Evolutionary conservation across 106 monocot species (phyloP), one percentile per base, ranked within the genome.

Genomic region (Cymbidium sinense): DNA sequence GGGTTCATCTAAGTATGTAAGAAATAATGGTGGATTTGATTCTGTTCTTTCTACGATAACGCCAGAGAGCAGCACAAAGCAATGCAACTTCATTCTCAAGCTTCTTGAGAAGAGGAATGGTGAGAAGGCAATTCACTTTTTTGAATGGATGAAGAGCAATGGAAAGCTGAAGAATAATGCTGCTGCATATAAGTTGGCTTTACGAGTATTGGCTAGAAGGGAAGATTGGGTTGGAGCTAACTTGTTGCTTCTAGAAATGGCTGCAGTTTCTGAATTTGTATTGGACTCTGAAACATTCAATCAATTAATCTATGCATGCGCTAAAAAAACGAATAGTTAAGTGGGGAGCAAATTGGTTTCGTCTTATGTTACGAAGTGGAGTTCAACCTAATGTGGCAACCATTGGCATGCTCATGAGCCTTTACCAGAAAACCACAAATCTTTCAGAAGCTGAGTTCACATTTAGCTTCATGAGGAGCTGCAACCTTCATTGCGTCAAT

Each of bases 331-430:
- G 85, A 13, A 70, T 86, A 61, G 84, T 73, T 50, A 58, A 52
- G 15, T 85, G 82, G 85, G 94, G 88, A 52, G 47, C 78, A 64
- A 99, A 85, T 62, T 92, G 94, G 94, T 90, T 92, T 77, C 80
- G 33, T 36, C 73, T 83, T 77, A 99, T 99, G 98, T 41, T 99
- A 77, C 84, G 89, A 34, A 80, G 74, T 70, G 81, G 78, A 27
- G 84, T 99, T 47, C 73, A 78, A 69, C 92, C 94, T 39, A 84
- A 86, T 65, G 33, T 78, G 47, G 78, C 98, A n/a, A 94, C 92
- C 10, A 75, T 92, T 76, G 90, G 92, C 74, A 94, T 92, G 90
- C 98, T 99, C 0, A 94, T 99, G 94, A 78, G 79, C 8, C 92
- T 99, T 77, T 95, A 89, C 82, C 94, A 92, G 78, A 99, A 87